Conservation (phyloP, 1,284 basidiomycete genomes). For the Cutaneotrichosporon cavernicola region DNA sequence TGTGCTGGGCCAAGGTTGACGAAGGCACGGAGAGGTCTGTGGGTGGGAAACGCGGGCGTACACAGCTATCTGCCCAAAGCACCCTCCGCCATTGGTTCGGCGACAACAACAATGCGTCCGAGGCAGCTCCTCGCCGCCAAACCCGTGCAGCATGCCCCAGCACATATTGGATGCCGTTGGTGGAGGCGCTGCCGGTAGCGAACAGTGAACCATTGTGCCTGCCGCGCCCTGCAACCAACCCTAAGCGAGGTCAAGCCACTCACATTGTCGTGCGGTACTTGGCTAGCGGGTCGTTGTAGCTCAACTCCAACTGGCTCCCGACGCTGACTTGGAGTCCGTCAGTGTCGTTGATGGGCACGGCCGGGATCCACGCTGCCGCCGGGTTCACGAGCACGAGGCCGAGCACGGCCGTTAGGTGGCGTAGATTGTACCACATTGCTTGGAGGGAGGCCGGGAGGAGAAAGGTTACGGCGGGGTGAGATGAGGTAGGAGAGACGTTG, state of each 20-base stretch:
- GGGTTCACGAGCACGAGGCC: slow-evolving; percentile 10
- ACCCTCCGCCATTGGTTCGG: not conserved
- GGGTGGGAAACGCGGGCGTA: slow-evolving; percentile 2
- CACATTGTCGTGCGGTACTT: slow-evolving; percentile 44
- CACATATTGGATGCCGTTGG: not conserved
- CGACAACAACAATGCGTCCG: not conserved
- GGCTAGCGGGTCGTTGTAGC: slow-evolving; percentile 59
- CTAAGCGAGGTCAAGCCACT: slow-evolving; percentile 14
- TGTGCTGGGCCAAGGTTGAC: not conserved
- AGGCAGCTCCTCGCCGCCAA: not conserved
- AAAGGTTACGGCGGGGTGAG: not conserved
- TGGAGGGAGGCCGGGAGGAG: too few relatives aligned
- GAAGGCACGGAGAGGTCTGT: not conserved
- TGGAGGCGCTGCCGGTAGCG: not conserved
- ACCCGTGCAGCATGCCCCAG: not conserved
- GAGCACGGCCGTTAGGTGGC: slow-evolving; percentile 1
- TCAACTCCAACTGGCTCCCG: slow-evolving; percentile 57
- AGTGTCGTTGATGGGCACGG: slow-evolving; percentile 67
- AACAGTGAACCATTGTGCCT: not conserved
- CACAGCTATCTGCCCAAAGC: not conserved
- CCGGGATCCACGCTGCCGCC: slow-evolving; percentile 59
- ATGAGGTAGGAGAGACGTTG: not conserved
- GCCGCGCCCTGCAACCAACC: not conserved
- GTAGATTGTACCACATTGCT: not conserved
- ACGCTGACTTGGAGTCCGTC: slow-evolving; percentile 48